Evolutionary conservation across 2,329 filamentous ascomycete genomes (phyloP).

Genomic region (Phoma herbarum): DNA sequence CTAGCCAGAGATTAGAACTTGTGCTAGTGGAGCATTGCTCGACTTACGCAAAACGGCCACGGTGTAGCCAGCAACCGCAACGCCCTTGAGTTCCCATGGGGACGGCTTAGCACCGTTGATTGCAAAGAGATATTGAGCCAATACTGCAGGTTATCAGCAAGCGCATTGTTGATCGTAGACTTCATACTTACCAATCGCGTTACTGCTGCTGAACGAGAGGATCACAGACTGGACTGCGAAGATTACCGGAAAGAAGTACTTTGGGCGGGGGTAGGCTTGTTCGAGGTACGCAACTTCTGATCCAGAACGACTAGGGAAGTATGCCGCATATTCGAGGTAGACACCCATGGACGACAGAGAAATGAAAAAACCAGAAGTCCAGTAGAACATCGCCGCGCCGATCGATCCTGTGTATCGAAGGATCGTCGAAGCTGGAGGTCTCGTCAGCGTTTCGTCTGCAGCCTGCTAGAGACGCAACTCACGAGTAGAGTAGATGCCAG

Average conservation of each 20-base stretch:
- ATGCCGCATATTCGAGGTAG: conserved; percentile 71
- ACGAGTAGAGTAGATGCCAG: conserved; percentile 72
- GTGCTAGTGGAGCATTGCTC: background rate
- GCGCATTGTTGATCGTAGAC: background rate
- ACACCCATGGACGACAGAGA: conserved; percentile 64
- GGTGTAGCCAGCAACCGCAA: conserved; percentile 71
- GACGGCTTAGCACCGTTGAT: conserved; percentile 62
- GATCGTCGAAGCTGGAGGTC: conserved; percentile 62
- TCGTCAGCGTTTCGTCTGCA: background rate
- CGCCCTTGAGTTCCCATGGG: conserved; percentile 72
- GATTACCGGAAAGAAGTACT: conserved; percentile 69
- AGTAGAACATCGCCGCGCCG: conserved; percentile 70
- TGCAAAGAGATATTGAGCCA: conserved; percentile 70
- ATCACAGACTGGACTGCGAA: conserved; percentile 71
- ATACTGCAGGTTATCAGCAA: conserved; percentile 51
- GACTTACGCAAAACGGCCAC: conserved; percentile 64
- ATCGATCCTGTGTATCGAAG: conserved; percentile 68
- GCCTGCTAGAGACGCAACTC: conserved; percentile 39
- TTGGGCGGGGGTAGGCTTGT: conserved; percentile 71
- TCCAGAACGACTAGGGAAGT: conserved; percentile 72
- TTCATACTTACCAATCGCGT: conserved; percentile 61
- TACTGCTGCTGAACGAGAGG: conserved; percentile 72
- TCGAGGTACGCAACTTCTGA: conserved; percentile 74
- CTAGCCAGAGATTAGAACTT: conserved; percentile 27
- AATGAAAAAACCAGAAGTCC: conserved; percentile 69